Evolutionary conservation across 2,329 filamentous ascomycete genomes (phyloP).

Genomic region (Tolypocladium amazonense): DNA sequence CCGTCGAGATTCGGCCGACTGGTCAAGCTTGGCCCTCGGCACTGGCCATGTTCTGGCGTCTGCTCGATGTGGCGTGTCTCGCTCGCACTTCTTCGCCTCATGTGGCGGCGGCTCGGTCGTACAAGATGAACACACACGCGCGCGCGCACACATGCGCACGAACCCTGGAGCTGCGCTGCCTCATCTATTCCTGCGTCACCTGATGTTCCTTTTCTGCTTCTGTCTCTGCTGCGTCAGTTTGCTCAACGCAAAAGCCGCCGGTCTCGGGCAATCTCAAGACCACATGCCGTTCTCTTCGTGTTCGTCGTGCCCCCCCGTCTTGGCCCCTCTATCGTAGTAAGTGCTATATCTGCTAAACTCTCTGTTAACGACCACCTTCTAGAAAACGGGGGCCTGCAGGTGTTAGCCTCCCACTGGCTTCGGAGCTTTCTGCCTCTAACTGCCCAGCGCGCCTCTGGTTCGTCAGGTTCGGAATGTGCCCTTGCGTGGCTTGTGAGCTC

Average conservation of each 20-base stretch:
- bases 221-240: conserved; percentile 9
- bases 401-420: conserved; percentile 12
- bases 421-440: conserved; percentile 21
- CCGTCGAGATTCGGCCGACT: neutral
- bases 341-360: conserved; percentile 6
- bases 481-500: conserved; percentile 6
- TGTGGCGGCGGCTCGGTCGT: neutral
- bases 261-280: neutral
- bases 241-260: neutral
- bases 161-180: neutral
- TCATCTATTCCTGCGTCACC: conserved; percentile 1
- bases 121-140: neutral
- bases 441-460: conserved; percentile 4
- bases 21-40: neutral
- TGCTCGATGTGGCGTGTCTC: neutral
- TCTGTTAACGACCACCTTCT: conserved; percentile 16
- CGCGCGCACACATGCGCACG: neutral
- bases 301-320: neutral
- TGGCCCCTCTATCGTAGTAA: neutral
- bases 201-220: conserved; percentile 12
- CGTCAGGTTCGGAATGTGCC: conserved; percentile 8
- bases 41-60: neutral
- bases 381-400: conserved; percentile 18
- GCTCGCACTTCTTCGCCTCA: neutral
- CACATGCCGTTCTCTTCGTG: neutral